Conservation (phyloP, 2,329 filamentous ascomycete genomes). For the Talaromyces sp. region DNA sequence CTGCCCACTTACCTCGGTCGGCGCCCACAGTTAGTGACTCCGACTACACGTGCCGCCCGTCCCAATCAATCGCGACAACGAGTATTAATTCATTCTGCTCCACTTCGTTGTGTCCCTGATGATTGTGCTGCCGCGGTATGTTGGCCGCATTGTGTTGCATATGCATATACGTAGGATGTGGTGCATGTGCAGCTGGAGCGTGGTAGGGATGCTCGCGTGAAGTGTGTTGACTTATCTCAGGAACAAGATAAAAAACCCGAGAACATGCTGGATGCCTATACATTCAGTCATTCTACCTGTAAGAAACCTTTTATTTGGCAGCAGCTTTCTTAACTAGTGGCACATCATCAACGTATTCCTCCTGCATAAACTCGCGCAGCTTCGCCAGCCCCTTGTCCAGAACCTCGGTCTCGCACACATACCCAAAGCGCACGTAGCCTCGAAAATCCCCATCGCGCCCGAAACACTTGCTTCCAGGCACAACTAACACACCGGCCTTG, state of each 20-base stretch:
- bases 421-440: slow-evolving; percentile 73
- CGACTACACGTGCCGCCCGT: not conserved
- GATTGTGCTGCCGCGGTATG: not conserved
- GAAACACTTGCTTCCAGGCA: slow-evolving; percentile 70
- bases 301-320: not conserved
- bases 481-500: slow-evolving; percentile 65
- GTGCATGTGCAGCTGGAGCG: too few relatives aligned
- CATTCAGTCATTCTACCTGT: too few relatives aligned
- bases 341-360: slow-evolving; percentile 47
- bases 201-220: too few relatives aligned
- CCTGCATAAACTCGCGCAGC: slow-evolving; percentile 50
- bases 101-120: not conserved
- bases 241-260: not conserved
- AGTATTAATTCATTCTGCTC: not conserved
- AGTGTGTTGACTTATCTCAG: too few relatives aligned
- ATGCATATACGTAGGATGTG: too few relatives aligned
- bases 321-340: slow-evolving; percentile 14
- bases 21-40: too few relatives aligned
- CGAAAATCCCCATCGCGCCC: slow-evolving; percentile 60
- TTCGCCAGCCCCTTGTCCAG: slow-evolving; percentile 59
- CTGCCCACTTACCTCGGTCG: not conserved
- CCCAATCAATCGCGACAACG: not conserved
- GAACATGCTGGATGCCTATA: too few relatives aligned
- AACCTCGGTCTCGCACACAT: slow-evolving; percentile 65
- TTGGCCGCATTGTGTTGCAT: not conserved